Percentiles rank a stretch among this genome's conserved stretches.
phyloP scores from a whole-genome alignment of 2,329 filamentous ascomycete genomes.

The Cercospora beticola region DNA sequence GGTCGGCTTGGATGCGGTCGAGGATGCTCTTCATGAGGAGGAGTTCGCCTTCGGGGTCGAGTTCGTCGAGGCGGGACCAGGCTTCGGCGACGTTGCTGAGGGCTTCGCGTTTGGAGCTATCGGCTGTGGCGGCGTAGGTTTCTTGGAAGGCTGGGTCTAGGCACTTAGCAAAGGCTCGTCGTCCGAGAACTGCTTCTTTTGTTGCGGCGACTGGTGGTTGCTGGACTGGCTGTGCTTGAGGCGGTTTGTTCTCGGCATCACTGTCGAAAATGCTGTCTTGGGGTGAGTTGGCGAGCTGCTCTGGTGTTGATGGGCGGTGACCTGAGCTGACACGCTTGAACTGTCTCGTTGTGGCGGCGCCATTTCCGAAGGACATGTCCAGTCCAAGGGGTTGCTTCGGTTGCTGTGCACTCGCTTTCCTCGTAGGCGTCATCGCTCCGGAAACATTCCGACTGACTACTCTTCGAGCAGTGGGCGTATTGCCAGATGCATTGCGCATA shows the following conservation, averaged over 20 bases:
- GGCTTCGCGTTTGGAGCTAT: constrained; percentile 70
- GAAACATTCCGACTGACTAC: constrained; percentile 37
- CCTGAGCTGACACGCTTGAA: constrained; percentile 77
- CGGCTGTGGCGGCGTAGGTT: constrained; percentile 73
- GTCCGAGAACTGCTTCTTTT: constrained; percentile 81
- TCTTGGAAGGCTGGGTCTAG: constrained; percentile 83
- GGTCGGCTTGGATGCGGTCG: constrained; percentile 68
- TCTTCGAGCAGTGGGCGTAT: constrained; percentile 38
- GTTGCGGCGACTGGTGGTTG: constrained; percentile 40
- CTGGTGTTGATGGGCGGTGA: constrained; percentile 24
- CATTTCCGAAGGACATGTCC: constrained; percentile 92
- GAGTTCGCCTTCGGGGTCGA: constrained; percentile 88
- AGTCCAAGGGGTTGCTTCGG: constrained; percentile 76
- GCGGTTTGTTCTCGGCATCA: constrained; percentile 65
- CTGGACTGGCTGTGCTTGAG: constrained; percentile 37
- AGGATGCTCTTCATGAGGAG: constrained; percentile 77
- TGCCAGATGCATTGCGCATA: constrained; percentile 7
- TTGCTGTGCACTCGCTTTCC: constrained; percentile 43
- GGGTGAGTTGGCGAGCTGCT: constrained; percentile 25
- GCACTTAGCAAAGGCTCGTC: constrained; percentile 76
- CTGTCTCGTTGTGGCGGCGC: constrained; percentile 83
- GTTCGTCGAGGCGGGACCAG: constrained; percentile 76
- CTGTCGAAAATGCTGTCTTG: constrained; percentile 40
- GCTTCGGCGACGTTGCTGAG: constrained; percentile 81
- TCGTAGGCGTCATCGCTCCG: constrained; percentile 44